Percentiles rank a stretch among this genome's conserved stretches.
These are phyloP conservation scores for Houttuynia cordata DNA, from an alignment of 164 flowering plant species.

Conservation along the genomic window DNA sequence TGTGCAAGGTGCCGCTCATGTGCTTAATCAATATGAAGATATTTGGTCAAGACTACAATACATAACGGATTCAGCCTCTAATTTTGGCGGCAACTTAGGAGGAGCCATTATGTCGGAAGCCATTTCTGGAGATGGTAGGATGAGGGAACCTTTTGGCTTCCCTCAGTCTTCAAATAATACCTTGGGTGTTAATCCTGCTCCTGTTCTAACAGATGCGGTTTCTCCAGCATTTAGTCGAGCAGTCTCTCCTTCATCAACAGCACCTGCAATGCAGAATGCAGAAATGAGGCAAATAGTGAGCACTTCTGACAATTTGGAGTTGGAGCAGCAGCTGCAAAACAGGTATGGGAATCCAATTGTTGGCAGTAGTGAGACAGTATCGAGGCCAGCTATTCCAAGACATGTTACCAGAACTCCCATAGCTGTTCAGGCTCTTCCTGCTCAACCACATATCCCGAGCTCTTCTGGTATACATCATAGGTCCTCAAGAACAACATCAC, in stretches of 20 bases:
- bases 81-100: not conserved
- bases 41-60: slow-evolving; percentile 25
- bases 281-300: slow-evolving; percentile 12
- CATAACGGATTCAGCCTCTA: slow-evolving; percentile 7
- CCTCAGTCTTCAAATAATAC: slow-evolving; percentile 2
- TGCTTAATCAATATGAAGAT: slow-evolving; percentile 6
- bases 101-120: slow-evolving; percentile 7
- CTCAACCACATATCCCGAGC: slow-evolving; percentile 17
- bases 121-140: slow-evolving; percentile 8
- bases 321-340: slow-evolving; percentile 15
- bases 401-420: slow-evolving; percentile 33
- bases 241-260: slow-evolving; percentile 9
- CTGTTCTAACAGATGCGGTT: slow-evolving; percentile 36
- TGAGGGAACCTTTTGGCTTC: not conserved
- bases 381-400: slow-evolving; percentile 23
- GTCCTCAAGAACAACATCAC: not conserved
- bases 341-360: slow-evolving; percentile 17
- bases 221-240: slow-evolving; percentile 28
- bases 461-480: slow-evolving; percentile 4
- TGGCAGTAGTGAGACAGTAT: slow-evolving; percentile 22
- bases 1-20: slow-evolving; percentile 16
- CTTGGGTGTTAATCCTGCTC: slow-evolving; percentile 7
- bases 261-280: slow-evolving; percentile 1
- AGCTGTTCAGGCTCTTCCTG: slow-evolving; percentile 68
- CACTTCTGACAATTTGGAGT: slow-evolving; percentile 2